Conservation (phyloP, 202 grass and related monocot species). For the Eragrostis tef region DNA sequence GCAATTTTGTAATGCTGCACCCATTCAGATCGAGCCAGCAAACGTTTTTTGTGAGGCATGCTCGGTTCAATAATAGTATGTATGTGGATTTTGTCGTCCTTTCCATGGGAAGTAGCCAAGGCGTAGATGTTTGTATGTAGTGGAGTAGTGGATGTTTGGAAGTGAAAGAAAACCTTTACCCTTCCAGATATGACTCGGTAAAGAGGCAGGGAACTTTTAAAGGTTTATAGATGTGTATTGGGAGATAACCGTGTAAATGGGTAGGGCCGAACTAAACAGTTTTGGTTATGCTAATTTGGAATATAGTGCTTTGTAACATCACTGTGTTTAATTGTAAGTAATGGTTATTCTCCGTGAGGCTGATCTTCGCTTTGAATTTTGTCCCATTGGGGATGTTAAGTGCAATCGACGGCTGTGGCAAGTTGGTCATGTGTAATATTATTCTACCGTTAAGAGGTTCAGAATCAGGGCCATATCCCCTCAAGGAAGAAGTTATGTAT, state of each 20-base stretch:
- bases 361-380: background rate
- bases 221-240: conserved; percentile 32
- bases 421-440: background rate
- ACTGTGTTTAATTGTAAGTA: background rate
- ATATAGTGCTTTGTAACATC: background rate
- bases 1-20: conserved; percentile 68
- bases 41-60: conserved; percentile 61
- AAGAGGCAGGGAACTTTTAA: background rate
- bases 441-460: background rate
- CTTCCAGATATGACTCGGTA: conserved; percentile 2
- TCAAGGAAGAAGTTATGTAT: background rate
- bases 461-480: background rate
- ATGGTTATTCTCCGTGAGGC: background rate
- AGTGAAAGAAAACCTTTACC: background rate
- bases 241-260: conserved; percentile 48
- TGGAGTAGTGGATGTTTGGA: conserved; percentile 30
- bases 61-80: conserved; percentile 53
- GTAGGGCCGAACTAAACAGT: conserved; percentile 35
- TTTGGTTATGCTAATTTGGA: conserved; percentile 34
- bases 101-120: conserved; percentile 30
- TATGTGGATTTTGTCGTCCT: conserved; percentile 44
- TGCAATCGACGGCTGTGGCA: no score
- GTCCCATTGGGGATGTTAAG: background rate
- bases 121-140: conserved; percentile 52
- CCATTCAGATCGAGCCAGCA: conserved; percentile 54